Conservation (phyloP, 495 filamentous ascomycete genomes). For the Aspergillus carlsbadensis region DNA sequence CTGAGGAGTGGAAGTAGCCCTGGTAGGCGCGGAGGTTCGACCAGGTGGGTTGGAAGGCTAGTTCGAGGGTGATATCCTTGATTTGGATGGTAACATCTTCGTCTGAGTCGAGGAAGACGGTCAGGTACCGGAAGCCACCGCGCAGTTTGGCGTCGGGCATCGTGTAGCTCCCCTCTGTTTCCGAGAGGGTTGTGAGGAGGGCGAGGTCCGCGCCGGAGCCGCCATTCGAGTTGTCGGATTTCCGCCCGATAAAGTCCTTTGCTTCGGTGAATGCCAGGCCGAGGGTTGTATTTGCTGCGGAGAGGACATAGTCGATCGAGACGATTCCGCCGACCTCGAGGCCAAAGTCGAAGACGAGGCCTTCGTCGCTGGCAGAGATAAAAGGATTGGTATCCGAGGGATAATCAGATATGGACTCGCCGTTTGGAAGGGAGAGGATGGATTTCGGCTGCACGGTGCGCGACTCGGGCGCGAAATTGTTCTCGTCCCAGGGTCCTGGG, state of each 20-base stretch:
- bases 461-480: slow-evolving; percentile 58
- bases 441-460: slow-evolving; percentile 50
- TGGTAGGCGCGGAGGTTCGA: slow-evolving; percentile 49
- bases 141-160: slow-evolving; percentile 55
- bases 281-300: slow-evolving; percentile 41
- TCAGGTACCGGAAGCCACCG: slow-evolving; percentile 63
- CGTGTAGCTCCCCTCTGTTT: slow-evolving; percentile 43
- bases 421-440: slow-evolving; percentile 40
- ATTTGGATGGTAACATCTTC: no score
- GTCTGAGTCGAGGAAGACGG: slow-evolving; percentile 47
- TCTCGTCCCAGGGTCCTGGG: slow-evolving; percentile 57
- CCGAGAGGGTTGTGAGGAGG: slow-evolving; percentile 51
- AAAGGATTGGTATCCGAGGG: slow-evolving; percentile 31
- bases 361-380: slow-evolving; percentile 41
- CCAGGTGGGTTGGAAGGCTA: slow-evolving; percentile 65
- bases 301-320: slow-evolving; percentile 46
- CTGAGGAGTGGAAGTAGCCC: slow-evolving; percentile 58
- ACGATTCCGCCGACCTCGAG: slow-evolving; percentile 58
- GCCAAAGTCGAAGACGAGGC: slow-evolving; percentile 57
- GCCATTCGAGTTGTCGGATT: slow-evolving; percentile 59
- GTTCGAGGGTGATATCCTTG: slow-evolving; percentile 43
- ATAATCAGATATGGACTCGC: slow-evolving; percentile 26
- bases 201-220: slow-evolving; percentile 50
- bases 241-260: slow-evolving; percentile 60
- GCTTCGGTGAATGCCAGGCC: slow-evolving; percentile 64